phyloP scores from a whole-genome alignment of 768 basidiomycete genomes.

The Tricholoma matsutake region DNA sequence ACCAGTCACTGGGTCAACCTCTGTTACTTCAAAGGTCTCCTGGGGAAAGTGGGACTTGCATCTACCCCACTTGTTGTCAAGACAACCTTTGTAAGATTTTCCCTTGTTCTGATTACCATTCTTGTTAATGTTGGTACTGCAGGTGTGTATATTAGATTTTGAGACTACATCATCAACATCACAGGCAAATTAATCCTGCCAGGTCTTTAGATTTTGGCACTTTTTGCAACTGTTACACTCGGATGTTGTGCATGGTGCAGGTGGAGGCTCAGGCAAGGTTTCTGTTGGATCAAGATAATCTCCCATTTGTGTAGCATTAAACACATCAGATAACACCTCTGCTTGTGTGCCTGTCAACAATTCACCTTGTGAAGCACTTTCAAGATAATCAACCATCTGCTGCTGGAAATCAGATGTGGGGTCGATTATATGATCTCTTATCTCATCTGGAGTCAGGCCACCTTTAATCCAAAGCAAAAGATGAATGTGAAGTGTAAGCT shows the following conservation, averaged over 20 bases:
- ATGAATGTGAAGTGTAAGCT: slow-evolving; percentile 27
- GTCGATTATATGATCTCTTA: too few relatives aligned
- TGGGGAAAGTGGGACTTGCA: slow-evolving; percentile 37
- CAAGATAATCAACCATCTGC: too few relatives aligned
- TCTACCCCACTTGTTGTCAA: slow-evolving; percentile 23
- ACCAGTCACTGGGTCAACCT: slow-evolving; percentile 27
- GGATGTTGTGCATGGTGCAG: slow-evolving; percentile 8
- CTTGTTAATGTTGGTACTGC: slow-evolving; percentile 10
- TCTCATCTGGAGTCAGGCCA: too few relatives aligned
- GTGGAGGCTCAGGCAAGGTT: slow-evolving; percentile 22
- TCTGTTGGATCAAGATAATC: too few relatives aligned
- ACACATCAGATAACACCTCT: background rate
- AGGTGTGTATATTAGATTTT: slow-evolving; percentile 28
- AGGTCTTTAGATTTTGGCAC: slow-evolving; percentile 15
- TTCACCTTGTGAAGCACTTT: too few relatives aligned
- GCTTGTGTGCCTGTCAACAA: slow-evolving; percentile 1
- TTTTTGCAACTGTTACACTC: slow-evolving; percentile 5
- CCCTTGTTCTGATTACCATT: slow-evolving; percentile 11
- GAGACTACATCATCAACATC: slow-evolving; percentile 28
- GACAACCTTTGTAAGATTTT: slow-evolving; percentile 18
- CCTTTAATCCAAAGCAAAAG: slow-evolving; percentile 33
- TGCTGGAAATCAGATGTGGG: too few relatives aligned
- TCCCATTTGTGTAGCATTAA: slow-evolving; percentile 24
- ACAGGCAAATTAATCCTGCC: slow-evolving; percentile 13
- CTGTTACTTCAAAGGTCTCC: slow-evolving; percentile 14